Conservation (phyloP, 192 early-diverging fungal genomes). For the Gorgonomyces haynaldii region DNA sequence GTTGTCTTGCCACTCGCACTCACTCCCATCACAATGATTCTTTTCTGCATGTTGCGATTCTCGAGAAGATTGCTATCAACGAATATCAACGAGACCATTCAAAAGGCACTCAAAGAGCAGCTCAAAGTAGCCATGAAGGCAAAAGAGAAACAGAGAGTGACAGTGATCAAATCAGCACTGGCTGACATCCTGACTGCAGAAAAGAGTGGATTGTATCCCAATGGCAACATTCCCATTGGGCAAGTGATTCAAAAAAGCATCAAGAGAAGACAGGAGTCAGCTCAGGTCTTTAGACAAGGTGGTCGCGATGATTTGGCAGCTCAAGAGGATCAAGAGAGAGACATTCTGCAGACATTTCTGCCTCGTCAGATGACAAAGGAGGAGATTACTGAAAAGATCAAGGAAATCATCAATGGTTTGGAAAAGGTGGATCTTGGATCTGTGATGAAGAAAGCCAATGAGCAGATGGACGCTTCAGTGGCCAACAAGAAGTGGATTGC, state of each 20-base stretch:
- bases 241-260: conserved; percentile 65
- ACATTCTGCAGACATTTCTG: conserved; percentile 58
- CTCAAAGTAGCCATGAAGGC: conserved; percentile 70
- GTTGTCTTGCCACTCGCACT: background rate
- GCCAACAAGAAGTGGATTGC: conserved; percentile 70
- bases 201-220: conserved; percentile 40
- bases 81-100: background rate
- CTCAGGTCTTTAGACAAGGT: conserved; percentile 47
- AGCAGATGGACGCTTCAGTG: conserved; percentile 46
- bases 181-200: conserved; percentile 67
- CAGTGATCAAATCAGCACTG: conserved; percentile 63
- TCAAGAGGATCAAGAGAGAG: conserved; percentile 55
- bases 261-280: conserved; percentile 72
- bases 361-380: conserved; percentile 63
- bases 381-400: conserved; percentile 57
- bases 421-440: conserved; percentile 55
- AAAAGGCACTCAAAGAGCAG: conserved; percentile 54
- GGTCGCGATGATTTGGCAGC: conserved; percentile 64
- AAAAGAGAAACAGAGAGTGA: conserved; percentile 50
- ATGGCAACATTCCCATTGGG: conserved; percentile 44
- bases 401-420: conserved; percentile 26
- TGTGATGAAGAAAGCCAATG: conserved; percentile 66
- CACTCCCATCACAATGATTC: background rate
- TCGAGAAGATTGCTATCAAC: background rate
- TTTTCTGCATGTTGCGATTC: background rate